These are phyloP conservation scores for Corymbia citriodora DNA, from an alignment of 441 rosid genomes.

Conservation along the genomic window DNA sequence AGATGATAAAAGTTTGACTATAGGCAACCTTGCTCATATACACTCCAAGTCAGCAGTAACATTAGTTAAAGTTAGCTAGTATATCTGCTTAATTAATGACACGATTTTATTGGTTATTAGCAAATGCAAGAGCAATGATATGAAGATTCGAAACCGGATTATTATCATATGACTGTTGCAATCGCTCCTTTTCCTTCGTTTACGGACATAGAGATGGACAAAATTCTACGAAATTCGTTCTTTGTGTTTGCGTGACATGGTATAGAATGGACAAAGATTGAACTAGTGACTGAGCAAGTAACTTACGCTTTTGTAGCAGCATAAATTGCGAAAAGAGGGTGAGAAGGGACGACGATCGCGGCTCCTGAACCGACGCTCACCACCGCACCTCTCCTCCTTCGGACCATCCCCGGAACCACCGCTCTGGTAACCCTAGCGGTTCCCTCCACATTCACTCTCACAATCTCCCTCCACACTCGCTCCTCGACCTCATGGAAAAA, in stretches of 20 bases:
- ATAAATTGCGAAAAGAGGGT: conserved; percentile 78
- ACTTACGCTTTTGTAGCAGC: conserved; percentile 95
- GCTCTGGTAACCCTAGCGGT: conserved; percentile 48
- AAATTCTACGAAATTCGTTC: neutral
- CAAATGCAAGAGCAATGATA: neutral
- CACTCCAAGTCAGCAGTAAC: neutral
- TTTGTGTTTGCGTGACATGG: neutral
- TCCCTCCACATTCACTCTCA: conserved; percentile 63
- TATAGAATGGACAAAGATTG: neutral
- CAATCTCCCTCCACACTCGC: conserved; percentile 47
- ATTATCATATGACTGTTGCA: neutral
- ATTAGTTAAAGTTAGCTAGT: neutral
- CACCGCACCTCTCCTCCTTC: conserved; percentile 63
- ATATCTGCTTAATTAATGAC: neutral
- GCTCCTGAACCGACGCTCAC: conserved; percentile 89
- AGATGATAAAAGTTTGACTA: neutral
- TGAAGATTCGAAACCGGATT: neutral
- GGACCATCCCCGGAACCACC: conserved; percentile 55
- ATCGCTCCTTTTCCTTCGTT: neutral
- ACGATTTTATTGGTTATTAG: neutral
- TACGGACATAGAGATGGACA: neutral
- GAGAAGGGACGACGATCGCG: conserved; percentile 75
- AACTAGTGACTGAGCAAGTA: neutral
- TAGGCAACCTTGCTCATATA: neutral
- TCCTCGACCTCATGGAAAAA: conserved; percentile 79